A percentile compares a stretch with the other conserved stretches of the same genome.
These are phyloP conservation scores for Sedum album DNA, from an alignment of 164 flowering plant species.

Conservation along the genomic window DNA sequence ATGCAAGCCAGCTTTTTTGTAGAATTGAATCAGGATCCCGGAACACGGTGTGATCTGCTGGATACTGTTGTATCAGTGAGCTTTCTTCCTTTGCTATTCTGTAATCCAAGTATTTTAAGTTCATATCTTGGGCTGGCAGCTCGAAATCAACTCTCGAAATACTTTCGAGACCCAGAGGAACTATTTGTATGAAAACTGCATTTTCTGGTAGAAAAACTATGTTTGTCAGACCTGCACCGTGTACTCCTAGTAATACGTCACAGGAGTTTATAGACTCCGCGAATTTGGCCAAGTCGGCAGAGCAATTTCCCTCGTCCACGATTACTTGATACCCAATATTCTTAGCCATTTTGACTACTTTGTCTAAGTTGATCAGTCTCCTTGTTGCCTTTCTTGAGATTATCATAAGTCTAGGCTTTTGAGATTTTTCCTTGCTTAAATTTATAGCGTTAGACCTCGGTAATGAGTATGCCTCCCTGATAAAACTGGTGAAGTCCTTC, in stretches of 20 bases:
- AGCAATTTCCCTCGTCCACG: constrained; percentile 29
- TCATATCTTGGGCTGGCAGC: constrained; percentile 51
- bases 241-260: constrained; percentile 78
- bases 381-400: constrained; percentile 44
- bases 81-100: constrained; percentile 51
- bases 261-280: constrained; percentile 58
- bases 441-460: constrained; percentile 25
- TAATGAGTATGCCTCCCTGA: constrained; percentile 39
- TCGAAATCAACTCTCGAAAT: constrained; percentile 30
- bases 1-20: constrained; percentile 35
- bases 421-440: constrained; percentile 19
- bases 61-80: constrained; percentile 41
- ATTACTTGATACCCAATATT: constrained; percentile 50
- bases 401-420: constrained; percentile 54
- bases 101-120: constrained; percentile 70
- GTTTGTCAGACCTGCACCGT: constrained; percentile 92
- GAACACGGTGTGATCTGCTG: constrained; percentile 41
- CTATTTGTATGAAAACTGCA: constrained; percentile 58
- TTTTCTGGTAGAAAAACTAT: constrained; percentile 58
- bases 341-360: constrained; percentile 32
- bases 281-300: constrained; percentile 18
- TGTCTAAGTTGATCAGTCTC: constrained; percentile 28
- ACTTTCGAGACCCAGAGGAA: constrained; percentile 59
- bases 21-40: constrained; percentile 36
- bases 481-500: constrained; percentile 37